A percentile compares a stretch with the other conserved stretches of the same genome.
Conservation (phyloP, 2,329 filamentous ascomycete genomes). For the Hypoxylon sp. region DNA sequence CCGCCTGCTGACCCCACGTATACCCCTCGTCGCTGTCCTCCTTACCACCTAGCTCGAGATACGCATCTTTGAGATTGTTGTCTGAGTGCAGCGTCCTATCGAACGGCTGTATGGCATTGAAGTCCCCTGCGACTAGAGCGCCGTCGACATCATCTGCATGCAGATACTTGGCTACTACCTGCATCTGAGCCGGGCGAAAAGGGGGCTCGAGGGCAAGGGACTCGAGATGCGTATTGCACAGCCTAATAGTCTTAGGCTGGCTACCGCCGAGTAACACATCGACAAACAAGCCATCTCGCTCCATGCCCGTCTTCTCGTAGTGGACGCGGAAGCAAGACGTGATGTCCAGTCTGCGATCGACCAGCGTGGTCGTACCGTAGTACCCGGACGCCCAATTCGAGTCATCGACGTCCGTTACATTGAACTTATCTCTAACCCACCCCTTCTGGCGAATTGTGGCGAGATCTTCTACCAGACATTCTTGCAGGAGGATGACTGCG, state of each 20-base stretch:
- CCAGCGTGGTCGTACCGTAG: slow-evolving; percentile 67
- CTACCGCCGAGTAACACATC: slow-evolving; percentile 57
- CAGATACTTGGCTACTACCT: slow-evolving; percentile 44
- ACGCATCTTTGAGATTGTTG: slow-evolving; percentile 66
- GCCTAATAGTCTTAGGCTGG: slow-evolving; percentile 36
- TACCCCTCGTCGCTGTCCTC: slow-evolving; percentile 64
- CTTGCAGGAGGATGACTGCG: slow-evolving; percentile 65
- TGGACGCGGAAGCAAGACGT: slow-evolving; percentile 63
- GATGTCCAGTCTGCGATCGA: slow-evolving; percentile 62
- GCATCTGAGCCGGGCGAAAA: slow-evolving; percentile 48
- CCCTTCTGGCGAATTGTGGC: slow-evolving; percentile 56
- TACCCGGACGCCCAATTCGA: slow-evolving; percentile 59
- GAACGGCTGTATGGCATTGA: slow-evolving; percentile 69
- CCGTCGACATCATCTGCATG: slow-evolving; percentile 54
- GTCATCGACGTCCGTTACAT: slow-evolving; percentile 61
- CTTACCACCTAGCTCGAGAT: slow-evolving; percentile 63
- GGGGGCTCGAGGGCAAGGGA: slow-evolving; percentile 49
- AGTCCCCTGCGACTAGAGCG: slow-evolving; percentile 66
- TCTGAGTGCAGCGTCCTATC: slow-evolving; percentile 63
- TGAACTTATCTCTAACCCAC: slow-evolving; percentile 64
- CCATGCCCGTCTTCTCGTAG: slow-evolving; percentile 62
- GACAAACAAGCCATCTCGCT: slow-evolving; percentile 67
- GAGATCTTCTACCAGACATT: slow-evolving; percentile 64
- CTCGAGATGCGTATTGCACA: slow-evolving; percentile 53
- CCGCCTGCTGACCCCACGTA: slow-evolving; percentile 70